Evolutionary conservation across 2,329 filamentous ascomycete genomes (phyloP).

Genomic region (Sarocladiaceae sp.): DNA sequence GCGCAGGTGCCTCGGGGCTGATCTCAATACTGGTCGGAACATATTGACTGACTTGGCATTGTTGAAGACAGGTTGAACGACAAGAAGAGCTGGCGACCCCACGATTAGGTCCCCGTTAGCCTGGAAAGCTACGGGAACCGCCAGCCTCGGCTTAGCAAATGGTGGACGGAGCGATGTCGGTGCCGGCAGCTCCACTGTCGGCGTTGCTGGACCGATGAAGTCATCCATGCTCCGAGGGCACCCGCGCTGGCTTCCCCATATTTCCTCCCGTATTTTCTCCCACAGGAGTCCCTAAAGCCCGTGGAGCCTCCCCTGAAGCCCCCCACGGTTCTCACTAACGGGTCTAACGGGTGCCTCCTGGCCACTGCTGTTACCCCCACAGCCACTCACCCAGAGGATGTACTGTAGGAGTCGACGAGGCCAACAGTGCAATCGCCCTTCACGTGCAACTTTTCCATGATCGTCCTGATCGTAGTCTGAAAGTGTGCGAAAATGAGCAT

Average conservation of each 20-base stretch:
- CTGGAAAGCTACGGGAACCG: too few relatives aligned
- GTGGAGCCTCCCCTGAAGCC: too few relatives aligned
- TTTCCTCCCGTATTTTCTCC: background rate
- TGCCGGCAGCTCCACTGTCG: constrained; percentile 4
- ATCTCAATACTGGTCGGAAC: constrained; percentile 15
- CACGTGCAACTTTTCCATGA: too few relatives aligned
- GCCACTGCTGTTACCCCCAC: too few relatives aligned
- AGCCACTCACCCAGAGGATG: too few relatives aligned
- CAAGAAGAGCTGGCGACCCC: background rate
- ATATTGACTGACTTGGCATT: constrained; percentile 10
- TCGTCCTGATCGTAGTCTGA: too few relatives aligned
- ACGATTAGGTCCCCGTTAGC: too few relatives aligned
- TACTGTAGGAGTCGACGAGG: too few relatives aligned
- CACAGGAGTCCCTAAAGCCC: background rate
- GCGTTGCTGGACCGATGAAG: background rate
- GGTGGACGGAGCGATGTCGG: constrained; percentile 9
- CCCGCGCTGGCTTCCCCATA: background rate
- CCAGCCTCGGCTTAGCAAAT: constrained; percentile 4
- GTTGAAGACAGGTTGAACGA: background rate
- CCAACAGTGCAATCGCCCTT: too few relatives aligned
- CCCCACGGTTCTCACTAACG: too few relatives aligned
- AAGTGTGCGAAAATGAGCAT: too few relatives aligned
- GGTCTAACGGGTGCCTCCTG: too few relatives aligned
- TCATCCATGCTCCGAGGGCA: background rate
- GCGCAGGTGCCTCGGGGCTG: constrained; percentile 12